Conservation (phyloP, 2,329 filamentous ascomycete genomes). For the Ilyonectria sp. region DNA sequence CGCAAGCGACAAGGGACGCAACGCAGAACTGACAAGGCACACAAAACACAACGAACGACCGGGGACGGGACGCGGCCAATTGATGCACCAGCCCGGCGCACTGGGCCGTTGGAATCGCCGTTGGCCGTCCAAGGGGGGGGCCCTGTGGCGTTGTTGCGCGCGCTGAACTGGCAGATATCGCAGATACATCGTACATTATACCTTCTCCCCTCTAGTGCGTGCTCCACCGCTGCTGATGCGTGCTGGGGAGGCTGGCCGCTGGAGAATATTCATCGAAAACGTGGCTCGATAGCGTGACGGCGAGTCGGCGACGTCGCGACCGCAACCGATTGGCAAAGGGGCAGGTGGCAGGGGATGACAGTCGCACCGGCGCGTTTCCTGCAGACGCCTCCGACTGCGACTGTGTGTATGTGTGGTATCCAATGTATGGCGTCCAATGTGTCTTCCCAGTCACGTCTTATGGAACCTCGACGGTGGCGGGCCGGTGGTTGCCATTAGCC, state of each 20-base stretch:
- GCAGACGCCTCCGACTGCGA: neutral
- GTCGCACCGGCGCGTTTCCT: neutral
- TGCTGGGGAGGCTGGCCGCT: neutral
- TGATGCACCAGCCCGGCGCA: neutral
- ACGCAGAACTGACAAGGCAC: neutral
- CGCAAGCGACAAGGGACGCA: too few species aligned
- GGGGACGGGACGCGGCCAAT: neutral
- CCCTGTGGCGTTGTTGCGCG: neutral
- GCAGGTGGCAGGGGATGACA: neutral
- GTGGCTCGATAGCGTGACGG: neutral
- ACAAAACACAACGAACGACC: neutral
- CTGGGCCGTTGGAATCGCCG: neutral
- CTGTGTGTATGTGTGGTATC: neutral
- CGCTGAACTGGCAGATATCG: neutral
- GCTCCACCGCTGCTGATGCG: too few species aligned
- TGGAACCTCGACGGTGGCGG: constrained; percentile 10
- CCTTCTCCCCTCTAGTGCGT: too few species aligned
- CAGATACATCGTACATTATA: neutral
- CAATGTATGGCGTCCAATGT: neutral
- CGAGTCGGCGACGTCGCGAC: neutral
- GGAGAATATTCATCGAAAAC: neutral
- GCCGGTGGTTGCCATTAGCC: neutral
- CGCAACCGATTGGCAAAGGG: neutral
- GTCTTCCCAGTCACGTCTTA: neutral
- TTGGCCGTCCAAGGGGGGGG: neutral